Evolutionary conservation across 345 rosid species (phyloP).

Genomic region (Euclidium syriacum): DNA sequence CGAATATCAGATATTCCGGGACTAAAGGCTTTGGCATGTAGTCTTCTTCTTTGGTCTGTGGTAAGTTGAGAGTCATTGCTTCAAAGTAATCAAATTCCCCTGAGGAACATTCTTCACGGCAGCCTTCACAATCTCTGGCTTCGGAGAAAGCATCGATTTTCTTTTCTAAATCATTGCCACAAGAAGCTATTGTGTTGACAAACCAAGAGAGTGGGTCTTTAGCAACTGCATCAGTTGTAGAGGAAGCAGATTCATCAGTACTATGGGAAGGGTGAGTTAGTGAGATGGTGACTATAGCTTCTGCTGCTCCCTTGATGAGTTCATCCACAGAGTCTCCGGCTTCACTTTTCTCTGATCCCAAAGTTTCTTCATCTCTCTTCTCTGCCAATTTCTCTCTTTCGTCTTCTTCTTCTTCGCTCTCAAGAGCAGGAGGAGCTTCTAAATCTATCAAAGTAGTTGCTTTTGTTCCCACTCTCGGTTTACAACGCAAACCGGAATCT

Average conservation of each 20-base stretch:
- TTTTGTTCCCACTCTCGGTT: constrained; percentile 34
- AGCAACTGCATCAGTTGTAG: constrained; percentile 9
- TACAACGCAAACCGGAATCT: constrained; percentile 35
- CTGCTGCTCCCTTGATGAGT: constrained; percentile 52
- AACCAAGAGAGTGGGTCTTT: constrained; percentile 62
- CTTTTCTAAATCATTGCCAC: constrained; percentile 47
- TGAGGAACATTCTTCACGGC: constrained; percentile 34
- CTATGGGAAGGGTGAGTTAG: constrained; percentile 20
- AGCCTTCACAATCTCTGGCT: constrained; percentile 29
- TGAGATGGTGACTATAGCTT: constrained; percentile 75
- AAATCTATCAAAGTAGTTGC: constrained; percentile 51
- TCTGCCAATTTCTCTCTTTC: constrained; percentile 34
- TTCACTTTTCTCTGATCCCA: constrained; percentile 24
- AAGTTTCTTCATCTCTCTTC: constrained; percentile 28
- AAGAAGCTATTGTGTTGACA: constrained; percentile 52
- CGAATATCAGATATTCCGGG: constrained; percentile 49
- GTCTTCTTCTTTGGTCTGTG: constrained; percentile 66
- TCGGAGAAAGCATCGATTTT: constrained; percentile 35
- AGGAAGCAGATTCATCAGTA: constrained; percentile 41
- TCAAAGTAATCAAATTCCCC: constrained; percentile 77
- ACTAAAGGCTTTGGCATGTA: constrained; percentile 80
- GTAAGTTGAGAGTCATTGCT: constrained; percentile 63
- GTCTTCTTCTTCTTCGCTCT: constrained; percentile 54
- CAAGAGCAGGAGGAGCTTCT: constrained; percentile 63
- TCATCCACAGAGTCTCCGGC: constrained; percentile 39